Evolutionary conservation across 768 basidiomycete genomes (phyloP), one percentile per base, ranked within the genome.

Genomic region (Boletus vinaceobasis): DNA sequence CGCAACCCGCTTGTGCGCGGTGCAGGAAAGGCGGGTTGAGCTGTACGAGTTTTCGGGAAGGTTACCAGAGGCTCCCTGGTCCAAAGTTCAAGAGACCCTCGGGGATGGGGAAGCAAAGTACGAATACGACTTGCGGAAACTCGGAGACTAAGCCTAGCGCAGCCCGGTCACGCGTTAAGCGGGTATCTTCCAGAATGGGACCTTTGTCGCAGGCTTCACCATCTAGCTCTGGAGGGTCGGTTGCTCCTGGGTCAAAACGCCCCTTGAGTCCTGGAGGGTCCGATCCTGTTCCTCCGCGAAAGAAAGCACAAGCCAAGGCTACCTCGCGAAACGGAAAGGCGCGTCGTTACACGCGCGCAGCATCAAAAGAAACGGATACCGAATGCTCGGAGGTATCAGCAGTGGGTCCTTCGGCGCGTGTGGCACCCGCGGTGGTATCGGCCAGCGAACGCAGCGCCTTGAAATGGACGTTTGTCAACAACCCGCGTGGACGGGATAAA

Each of bases 21-120:
- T 71, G 69, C 48, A 38, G n/a, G 27, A 58, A 38, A 26, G 26
- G 36, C 13, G 56, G 27, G 5, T 2, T 1, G 7, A 7, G 1
- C 10, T 71, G 70, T 37, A 0, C 1, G n/a, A 29, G 15, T 4
- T 0, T 14, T 3, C 37, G 35, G 29, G 32, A 11, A 35, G 60
- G 60, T 29, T 70, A 65, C 26, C 59, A 68, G 33, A 58, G 17
- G 32, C 60, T 70, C 21, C 70, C 68, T 37, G n/a, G 50, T 37
- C 68, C 68, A 21, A 70, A 65, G 42, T 0, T 21, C 3, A 17
- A 2, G 13, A 64, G 32, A 37, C n/a, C 26, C 17, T n/a, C 51
- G 17, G 0, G 5, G 11, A 4, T 9, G 23, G n/a, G 19, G 44
- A 58, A 52, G 40, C 35, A 39, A 26, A 13, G 27, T 19, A 31